Base-by-base conservation (phyloP, 2,329 filamentous ascomycete genomes). In the Pezicula rhizophila region DNA sequence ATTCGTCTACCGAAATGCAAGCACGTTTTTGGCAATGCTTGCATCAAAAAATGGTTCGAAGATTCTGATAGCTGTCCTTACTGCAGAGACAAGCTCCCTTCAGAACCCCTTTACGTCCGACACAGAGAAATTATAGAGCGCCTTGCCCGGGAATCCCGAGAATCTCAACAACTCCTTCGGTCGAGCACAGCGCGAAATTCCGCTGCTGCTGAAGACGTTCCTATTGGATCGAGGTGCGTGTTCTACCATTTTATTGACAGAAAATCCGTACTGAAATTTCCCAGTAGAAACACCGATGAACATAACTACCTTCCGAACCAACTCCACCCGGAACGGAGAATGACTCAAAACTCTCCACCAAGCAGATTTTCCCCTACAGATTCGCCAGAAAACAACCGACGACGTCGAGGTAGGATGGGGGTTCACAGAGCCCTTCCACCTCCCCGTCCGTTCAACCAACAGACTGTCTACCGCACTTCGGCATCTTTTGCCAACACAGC, bases 21-120 rank as follows among this genome's bases (percentile, higher is more conserved):
- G 55, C 81, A 85, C 56, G 63, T 84, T 6, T 85, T 85, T 61
- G 81, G 81, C 15, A 73, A 82, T 48, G 71, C 76, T 55, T 85
- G 81, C 61, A 80, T 85, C 54, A 80, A 78, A 61, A 82, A 79
- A 55, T 85, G 81, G 81, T 74, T 85, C 38, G 71, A 78, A 46
- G 78, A 83, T 41, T 78, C 78, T 2, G 75, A 81, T 55, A 81
- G 71, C 47, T 85, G 81, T 55, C 81, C 81, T 0, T 84, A 84
- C 57, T 85, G 81, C 62, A 75, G 81, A 23, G 74, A 80, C 53
- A 80, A 81, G 57, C 68, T 85, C 20, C 77, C 72, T 2, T 76
- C 78, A 2, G 75, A 81, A 45, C 33, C 25, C 8, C 23, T 33
- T 41, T 23, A 25, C 25, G 20, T n/a, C 20, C 17, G 23, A 6